These are phyloP conservation scores for Friedmanniomyces endolithicus DNA, from an alignment of 495 filamentous ascomycete species.

Conservation along the genomic window DNA sequence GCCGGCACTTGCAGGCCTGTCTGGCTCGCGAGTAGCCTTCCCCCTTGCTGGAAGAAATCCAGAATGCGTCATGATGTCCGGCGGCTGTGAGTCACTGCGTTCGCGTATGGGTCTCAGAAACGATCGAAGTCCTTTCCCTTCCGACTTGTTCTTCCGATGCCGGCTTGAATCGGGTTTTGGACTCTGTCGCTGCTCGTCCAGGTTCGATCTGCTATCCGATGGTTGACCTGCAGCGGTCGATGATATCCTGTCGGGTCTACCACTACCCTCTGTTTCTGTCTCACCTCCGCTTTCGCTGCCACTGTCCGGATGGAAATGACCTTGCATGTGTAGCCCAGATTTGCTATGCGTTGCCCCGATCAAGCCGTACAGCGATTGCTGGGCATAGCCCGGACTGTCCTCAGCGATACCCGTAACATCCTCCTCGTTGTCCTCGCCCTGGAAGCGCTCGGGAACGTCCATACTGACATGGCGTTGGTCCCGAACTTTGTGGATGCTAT, in stretches of 20 bases:
- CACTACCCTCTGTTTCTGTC: slow-evolving; percentile 17
- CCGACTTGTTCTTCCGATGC: slow-evolving; percentile 40
- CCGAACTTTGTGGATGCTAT: neutral
- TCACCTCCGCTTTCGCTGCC: slow-evolving; percentile 59
- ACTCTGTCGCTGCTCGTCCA: slow-evolving; percentile 13
- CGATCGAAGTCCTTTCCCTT: slow-evolving; percentile 47
- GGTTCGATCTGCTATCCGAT: slow-evolving; percentile 7
- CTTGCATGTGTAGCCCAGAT: slow-evolving; percentile 63
- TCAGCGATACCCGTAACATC: slow-evolving; percentile 52
- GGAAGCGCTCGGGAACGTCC: slow-evolving; percentile 66
- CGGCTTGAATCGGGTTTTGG: slow-evolving; percentile 8
- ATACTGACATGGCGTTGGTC: slow-evolving; percentile 27
- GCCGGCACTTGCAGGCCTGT: slow-evolving; percentile 22
- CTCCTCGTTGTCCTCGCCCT: slow-evolving; percentile 52
- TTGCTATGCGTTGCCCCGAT: slow-evolving; percentile 81
- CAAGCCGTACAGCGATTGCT: slow-evolving; percentile 88
- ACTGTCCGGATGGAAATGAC: slow-evolving; percentile 68
- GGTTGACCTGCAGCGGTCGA: neutral
- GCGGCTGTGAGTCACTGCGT: slow-evolving; percentile 16
- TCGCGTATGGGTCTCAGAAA: slow-evolving; percentile 42
- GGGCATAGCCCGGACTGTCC: slow-evolving; percentile 53
- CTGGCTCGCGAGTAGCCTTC: slow-evolving; percentile 6
- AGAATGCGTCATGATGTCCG: slow-evolving; percentile 27
- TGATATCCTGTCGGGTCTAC: slow-evolving; percentile 8
- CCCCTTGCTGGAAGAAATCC: slow-evolving; percentile 28